These are phyloP conservation scores for Calophaca sinica DNA, from an alignment of 306 rosid genomes.

Conservation along the genomic window DNA sequence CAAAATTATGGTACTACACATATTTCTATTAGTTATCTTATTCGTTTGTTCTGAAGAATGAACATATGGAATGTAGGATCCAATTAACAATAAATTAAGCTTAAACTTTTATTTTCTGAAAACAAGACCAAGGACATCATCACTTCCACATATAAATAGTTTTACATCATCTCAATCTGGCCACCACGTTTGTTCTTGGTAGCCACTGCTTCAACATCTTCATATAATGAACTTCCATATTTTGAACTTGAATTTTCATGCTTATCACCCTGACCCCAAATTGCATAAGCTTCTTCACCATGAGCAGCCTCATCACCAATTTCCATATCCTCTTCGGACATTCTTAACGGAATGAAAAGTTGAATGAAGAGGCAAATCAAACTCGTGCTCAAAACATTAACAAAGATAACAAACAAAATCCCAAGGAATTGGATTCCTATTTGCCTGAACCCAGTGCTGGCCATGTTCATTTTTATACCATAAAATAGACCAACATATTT, in stretches of 20 bases:
- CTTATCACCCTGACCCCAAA: slow-evolving; percentile 67
- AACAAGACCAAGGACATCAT: slow-evolving; percentile 21
- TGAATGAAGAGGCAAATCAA: slow-evolving; percentile 53
- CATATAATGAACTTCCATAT: slow-evolving; percentile 53
- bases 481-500: slow-evolving; percentile 56
- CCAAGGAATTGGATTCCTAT: slow-evolving; percentile 48
- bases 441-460: slow-evolving; percentile 39
- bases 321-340: slow-evolving; percentile 67
- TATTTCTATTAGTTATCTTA: slow-evolving; percentile 1
- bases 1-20: no score
- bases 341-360: slow-evolving; percentile 46
- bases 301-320: slow-evolving; percentile 67
- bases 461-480: slow-evolving; percentile 21
- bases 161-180: slow-evolving; percentile 49
- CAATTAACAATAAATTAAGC: slow-evolving; percentile 13
- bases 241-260: slow-evolving; percentile 49
- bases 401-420: slow-evolving; percentile 42
- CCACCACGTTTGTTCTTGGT: slow-evolving; percentile 44
- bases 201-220: slow-evolving; percentile 49
- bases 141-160: neutral
- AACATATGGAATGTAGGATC: neutral
- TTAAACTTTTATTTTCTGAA: slow-evolving; percentile 20
- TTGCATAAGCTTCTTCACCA: slow-evolving; percentile 66
- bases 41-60: slow-evolving; percentile 39
- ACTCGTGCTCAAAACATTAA: slow-evolving; percentile 51